Evolutionary conservation across 2,329 filamentous ascomycete genomes (phyloP), one percentile per base, ranked within the genome.

Genomic region (Stylonectria norvegica): DNA sequence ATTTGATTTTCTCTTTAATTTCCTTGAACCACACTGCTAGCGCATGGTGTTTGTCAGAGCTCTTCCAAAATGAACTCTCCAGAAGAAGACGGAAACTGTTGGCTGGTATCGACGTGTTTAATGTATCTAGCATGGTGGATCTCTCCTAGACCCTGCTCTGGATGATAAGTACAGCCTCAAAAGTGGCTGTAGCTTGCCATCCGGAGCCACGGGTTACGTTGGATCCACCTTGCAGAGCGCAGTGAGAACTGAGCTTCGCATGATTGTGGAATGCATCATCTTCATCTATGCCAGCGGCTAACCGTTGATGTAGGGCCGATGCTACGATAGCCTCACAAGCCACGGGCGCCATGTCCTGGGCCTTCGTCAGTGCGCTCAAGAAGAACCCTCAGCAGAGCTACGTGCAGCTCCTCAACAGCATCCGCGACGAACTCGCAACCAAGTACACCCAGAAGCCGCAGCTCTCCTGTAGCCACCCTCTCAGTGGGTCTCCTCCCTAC

Each of bases 301-400:
- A 57, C 48, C 17, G 31, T 12, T 3, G 15, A 39, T 33, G 34
- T 56, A 95, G 89, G 50, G 86, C 89, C 66, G 93, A 98, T 63
- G 90, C 91, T n/a, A 86, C 82, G 15, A 96, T 97, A 56, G 81
- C 78, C 23, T 85, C 89, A 36, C 79, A 96, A 67, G 91, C 93
- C 19, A 97, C 93, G 0, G 93, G 93, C 37, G 93, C 93, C 60
- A 97, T 98, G 93, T 95, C 89, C 2, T 97, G 87, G 83, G 93
- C 93, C 8, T 98, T 98, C 64, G 90, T 98, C 63, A 85, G 76
- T 5, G 85, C 90, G 30, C 78, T 98, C 53, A 91, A 89, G 72
- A 95, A 95, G 77, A 95, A 97, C 64, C 90, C 91, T 0, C 89
- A 96, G 61, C 93, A 98, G 72, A 96, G 89, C 71, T 98, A 98